Base-by-base conservation (phyloP, 768 basidiomycete species). In the Daedaleopsis sinensis region DNA sequence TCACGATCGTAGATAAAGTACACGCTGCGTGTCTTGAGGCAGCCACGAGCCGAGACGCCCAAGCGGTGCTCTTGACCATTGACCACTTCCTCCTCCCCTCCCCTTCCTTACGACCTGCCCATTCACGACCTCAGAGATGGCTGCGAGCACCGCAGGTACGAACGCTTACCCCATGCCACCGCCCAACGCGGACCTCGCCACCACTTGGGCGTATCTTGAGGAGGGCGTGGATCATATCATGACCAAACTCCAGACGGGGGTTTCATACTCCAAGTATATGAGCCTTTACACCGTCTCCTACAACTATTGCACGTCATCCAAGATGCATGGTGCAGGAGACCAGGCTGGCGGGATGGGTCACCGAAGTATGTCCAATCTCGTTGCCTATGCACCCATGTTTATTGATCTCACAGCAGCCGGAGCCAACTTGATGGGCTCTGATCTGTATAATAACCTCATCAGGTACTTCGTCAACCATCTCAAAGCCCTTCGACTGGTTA, bases 371-470 rank as follows among this genome's bases (percentile, higher is more conserved):
- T 82, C 13, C 55, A 16, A 5, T 57, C 37, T 37, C 52, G 52
- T 62, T 43, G 32, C 16, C 37, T 38, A 6, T 37, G 15, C 66
- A 58, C 52, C 24, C 52, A 52, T 63, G 19, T 56, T 58, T 67
- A 58, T 64, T 69, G 63, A 71, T 59, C 47, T 57, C 66, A 57
- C 62, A 47, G 55, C 71, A 91, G 90, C 90, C 57, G 96, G 96
- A 43, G 93, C 95, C 51, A 96, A 95, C 78, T 73, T 98, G 75
- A 96, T 96, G 92, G 96, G 96, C 57, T 91, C 94, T 52, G 96
- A 98, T 83, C 77, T 99, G 61, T 99, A 99, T 75, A 93, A 94
- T 73, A 90, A 95, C 74, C 84, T 99, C 72, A 92, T 93, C 70
- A 84, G 86, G 60, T 99, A 97, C 81, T 94, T 98, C 72, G 83